Evolutionary conservation across 352 stramenopile species (phyloP), one percentile per base, ranked within the genome.

Genomic region (Phytopythium vexans): DNA sequence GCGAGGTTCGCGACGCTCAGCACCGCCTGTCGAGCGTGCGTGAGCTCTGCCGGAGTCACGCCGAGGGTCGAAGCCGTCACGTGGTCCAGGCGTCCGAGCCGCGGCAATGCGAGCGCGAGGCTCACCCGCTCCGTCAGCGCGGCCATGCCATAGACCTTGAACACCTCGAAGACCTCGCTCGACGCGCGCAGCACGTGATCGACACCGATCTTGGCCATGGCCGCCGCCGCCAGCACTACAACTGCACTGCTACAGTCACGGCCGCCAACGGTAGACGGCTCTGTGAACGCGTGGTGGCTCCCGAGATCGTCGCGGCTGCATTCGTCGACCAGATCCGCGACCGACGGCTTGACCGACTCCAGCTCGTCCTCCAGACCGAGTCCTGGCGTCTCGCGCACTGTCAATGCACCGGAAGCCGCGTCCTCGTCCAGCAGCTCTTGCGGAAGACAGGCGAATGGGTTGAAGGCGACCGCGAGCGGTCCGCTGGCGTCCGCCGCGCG

Each of bases 81-180:
- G 45, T 31, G 16, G 66, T 14, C 16, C 58, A 64, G 3, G 69
- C 58, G 44, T 64, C 72, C 36, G 15, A 52, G 47, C 47, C 16
- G 47, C 31, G 63, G 74, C 54, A 66, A 59, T 14, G 55, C 82
- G 12, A 86, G 58, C 21, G 55, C 64, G 2, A 87, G 44, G 54
- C 82, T 93, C 39, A 86, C 69, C 12, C 80, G 67, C 53, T 93
- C 80, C 3, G 77, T 72, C 4, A 93, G 64, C 37, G 89, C 75
- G 3, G 80, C 68, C 80, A 91, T 89, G 41, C 82, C 82, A 57
- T 93, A 91, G 47, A 87, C 66, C 58, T 90, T 89, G 54, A 93
- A 93, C 16, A 93, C 72, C 16, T 93, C 72, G 56, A 91, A 93
- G 32, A 87, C 72, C 51, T 89, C 82, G 1, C 59, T 60, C 8